These are phyloP conservation scores for Cylindrodendrum hubeiense DNA, from an alignment of 2,329 filamentous ascomycete species.

Conservation along the genomic window DNA sequence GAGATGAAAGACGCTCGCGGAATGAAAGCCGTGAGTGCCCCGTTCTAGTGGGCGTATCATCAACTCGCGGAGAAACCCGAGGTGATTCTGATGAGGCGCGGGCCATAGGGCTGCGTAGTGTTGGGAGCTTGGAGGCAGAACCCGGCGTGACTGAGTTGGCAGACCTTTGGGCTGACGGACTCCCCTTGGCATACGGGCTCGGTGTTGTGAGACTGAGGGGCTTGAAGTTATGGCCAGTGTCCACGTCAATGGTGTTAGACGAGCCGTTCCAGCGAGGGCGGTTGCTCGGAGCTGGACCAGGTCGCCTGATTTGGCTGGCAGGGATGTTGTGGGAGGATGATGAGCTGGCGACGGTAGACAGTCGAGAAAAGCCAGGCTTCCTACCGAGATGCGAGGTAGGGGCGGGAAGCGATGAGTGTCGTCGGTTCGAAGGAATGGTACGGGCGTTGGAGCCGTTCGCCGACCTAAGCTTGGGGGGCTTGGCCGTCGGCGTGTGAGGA, in stretches of 20 bases:
- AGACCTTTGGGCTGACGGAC: conserved; percentile 56
- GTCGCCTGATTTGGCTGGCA: conserved; percentile 55
- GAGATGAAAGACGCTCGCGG: conserved; percentile 65
- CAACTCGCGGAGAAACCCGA: conserved; percentile 44
- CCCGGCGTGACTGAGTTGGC: conserved; percentile 57
- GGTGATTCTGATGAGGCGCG: conserved; percentile 64
- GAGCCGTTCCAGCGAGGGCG: conserved; percentile 81
- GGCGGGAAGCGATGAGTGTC: conserved; percentile 62
- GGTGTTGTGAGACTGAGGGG: conserved; percentile 71
- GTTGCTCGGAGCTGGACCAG: conserved; percentile 61
- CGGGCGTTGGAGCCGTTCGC: conserved; percentile 61
- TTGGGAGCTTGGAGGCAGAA: conserved; percentile 62
- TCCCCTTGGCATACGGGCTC: conserved; percentile 65
- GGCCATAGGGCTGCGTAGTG: conserved; percentile 60
- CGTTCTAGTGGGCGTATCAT: conserved; percentile 59
- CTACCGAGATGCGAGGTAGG: conserved; percentile 55
- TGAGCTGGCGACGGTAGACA: conserved; percentile 62
- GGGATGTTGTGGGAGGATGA: conserved; percentile 60
- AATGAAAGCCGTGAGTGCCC: conserved; percentile 63
- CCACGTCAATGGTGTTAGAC: conserved; percentile 72
- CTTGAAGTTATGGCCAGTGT: conserved; percentile 77
- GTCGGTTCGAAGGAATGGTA: conserved; percentile 59
- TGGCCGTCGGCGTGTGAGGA: conserved; percentile 58
- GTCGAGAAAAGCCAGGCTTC: conserved; percentile 57
- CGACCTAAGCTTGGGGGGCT: conserved; percentile 60